Evolutionary conservation across 2,329 filamentous ascomycete species (phyloP).

Genomic region (Fusarium sp.): DNA sequence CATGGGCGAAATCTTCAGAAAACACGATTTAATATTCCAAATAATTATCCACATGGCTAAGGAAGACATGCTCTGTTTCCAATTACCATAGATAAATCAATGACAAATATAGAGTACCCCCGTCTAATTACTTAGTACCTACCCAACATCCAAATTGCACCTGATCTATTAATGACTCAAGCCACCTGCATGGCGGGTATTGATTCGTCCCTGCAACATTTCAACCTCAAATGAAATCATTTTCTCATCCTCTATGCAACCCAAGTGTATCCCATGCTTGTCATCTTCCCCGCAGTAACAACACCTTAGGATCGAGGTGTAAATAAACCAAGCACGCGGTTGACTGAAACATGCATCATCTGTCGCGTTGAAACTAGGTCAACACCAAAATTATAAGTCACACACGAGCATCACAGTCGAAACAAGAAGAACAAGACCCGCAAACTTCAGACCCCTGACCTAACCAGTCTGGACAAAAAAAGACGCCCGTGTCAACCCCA

Average conservation of each 20-base stretch:
- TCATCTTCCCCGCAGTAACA: slow-evolving; percentile 37
- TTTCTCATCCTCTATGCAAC: slow-evolving; percentile 16
- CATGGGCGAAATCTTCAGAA: background rate
- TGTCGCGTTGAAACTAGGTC: slow-evolving; percentile 18
- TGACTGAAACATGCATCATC: slow-evolving; percentile 38
- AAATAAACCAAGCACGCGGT: slow-evolving; percentile 30
- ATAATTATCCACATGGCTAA: background rate
- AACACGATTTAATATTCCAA: background rate
- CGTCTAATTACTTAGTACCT: background rate
- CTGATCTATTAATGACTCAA: slow-evolving; percentile 24
- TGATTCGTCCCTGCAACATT: slow-evolving; percentile 21
- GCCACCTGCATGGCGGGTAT: slow-evolving; percentile 29
- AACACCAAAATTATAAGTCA: slow-evolving; percentile 9
- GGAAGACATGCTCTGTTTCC: background rate
- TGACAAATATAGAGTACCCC: background rate
- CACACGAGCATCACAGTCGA: slow-evolving; percentile 7
- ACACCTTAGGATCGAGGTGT: slow-evolving; percentile 13
- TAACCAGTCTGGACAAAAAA: slow-evolving; percentile 29
- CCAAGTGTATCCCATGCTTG: slow-evolving; percentile 14
- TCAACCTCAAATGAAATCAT: slow-evolving; percentile 27
- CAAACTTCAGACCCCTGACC: slow-evolving; percentile 38
- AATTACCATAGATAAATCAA: background rate
- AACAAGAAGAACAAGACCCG: slow-evolving; percentile 27
- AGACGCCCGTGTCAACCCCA: slow-evolving; percentile 34
- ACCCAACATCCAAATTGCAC: background rate